Conservation (phyloP, 495 filamentous ascomycete genomes). For the Melanomma pulvis-pyrius region DNA sequence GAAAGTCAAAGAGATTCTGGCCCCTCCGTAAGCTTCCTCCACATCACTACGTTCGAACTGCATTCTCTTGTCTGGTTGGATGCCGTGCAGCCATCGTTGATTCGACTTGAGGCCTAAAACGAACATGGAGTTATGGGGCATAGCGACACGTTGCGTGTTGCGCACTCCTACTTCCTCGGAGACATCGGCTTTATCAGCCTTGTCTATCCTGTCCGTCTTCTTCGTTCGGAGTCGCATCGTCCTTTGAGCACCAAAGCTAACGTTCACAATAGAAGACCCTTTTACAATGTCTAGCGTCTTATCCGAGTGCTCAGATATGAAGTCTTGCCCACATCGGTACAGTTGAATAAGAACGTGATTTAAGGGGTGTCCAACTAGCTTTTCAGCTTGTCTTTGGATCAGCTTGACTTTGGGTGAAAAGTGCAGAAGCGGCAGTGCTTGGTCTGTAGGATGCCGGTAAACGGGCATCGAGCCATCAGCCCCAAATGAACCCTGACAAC, state of each 20-base stretch:
- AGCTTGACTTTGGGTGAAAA: constrained; percentile 73
- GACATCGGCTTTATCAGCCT: constrained; percentile 37
- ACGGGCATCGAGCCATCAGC: constrained; percentile 80
- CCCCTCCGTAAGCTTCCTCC: constrained; percentile 72
- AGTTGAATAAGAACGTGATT: constrained; percentile 95
- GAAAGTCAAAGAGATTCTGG: constrained; percentile 92
- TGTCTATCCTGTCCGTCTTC: too few species aligned
- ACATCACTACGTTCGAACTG: constrained; percentile 63
- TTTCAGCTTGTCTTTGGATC: constrained; percentile 69
- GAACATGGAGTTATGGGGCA: constrained; percentile 90
- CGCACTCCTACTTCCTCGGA: constrained; percentile 44
- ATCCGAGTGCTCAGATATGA: constrained; percentile 95
- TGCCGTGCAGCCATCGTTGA: constrained; percentile 83
- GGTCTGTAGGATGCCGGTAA: constrained; percentile 92
- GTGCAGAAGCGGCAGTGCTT: constrained; percentile 74
- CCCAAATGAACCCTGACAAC: constrained; percentile 75
- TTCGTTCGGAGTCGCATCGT: constrained; percentile 91
- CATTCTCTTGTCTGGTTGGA: constrained; percentile 80
- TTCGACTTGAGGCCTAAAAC: constrained; percentile 82
- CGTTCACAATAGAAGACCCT: constrained; percentile 82
- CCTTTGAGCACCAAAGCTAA: constrained; percentile 87
- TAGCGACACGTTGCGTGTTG: constrained; percentile 63
- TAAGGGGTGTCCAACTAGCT: constrained; percentile 73
- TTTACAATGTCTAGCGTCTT: constrained; percentile 91
- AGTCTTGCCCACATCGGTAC: constrained; percentile 87